Percentiles rank a stretch among this genome's conserved stretches.
phyloP scores from a whole-genome alignment of 805 yeast species.

The Monosporozyma aerobia region DNA sequence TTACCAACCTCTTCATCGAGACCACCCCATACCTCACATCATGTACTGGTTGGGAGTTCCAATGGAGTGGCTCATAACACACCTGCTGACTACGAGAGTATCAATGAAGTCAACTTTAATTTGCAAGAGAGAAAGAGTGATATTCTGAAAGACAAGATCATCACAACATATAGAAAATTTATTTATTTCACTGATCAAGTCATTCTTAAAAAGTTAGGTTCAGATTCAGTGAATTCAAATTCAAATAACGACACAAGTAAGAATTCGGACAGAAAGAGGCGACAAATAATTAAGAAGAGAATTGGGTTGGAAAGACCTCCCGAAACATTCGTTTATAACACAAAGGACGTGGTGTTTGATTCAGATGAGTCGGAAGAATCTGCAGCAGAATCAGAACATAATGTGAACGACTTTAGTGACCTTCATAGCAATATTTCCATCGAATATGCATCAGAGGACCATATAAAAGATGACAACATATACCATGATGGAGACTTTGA shows the following conservation, averaged over 20 bases:
- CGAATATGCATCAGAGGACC: background rate
- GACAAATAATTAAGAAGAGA: slow-evolving; percentile 20
- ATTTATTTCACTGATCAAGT: slow-evolving; percentile 42
- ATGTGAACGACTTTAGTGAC: background rate
- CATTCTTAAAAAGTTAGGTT: slow-evolving; percentile 51
- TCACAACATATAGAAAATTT: slow-evolving; percentile 32
- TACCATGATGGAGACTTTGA: background rate
- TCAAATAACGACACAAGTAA: slow-evolving; percentile 14
- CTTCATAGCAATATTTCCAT: background rate
- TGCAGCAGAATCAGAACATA: background rate
- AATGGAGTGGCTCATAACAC: background rate
- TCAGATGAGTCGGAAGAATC: slow-evolving; percentile 18
- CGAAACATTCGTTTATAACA: slow-evolving; percentile 36
- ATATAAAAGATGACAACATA: background rate
- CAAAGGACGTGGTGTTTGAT: slow-evolving; percentile 35
- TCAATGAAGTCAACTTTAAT: slow-evolving; percentile 14
- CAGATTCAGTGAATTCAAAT: slow-evolving; percentile 36
- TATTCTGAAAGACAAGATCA: slow-evolving; percentile 16
- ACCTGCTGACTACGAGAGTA: slow-evolving; percentile 11
- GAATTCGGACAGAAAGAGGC: slow-evolving; percentile 5
- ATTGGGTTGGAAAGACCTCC: slow-evolving; percentile 22
- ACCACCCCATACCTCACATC: background rate
- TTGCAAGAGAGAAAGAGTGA: slow-evolving; percentile 15
- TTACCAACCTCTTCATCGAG: background rate
- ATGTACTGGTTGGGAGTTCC: background rate